Evolutionary conservation across 495 filamentous ascomycete species (phyloP).

Genomic region (Penicillium odoratum): DNA sequence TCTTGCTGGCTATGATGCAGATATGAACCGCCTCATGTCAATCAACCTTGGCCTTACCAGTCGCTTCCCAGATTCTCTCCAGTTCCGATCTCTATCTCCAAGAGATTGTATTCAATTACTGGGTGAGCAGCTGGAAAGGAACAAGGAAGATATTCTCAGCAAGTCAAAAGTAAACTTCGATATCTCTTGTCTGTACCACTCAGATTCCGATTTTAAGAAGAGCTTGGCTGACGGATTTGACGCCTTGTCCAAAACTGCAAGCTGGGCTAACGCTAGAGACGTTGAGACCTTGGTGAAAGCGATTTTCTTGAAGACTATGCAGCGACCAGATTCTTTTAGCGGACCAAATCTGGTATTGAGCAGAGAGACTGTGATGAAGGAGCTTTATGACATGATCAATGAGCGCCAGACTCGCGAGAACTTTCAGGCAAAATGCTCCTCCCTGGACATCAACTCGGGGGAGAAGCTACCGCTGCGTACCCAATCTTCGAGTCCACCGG

Average conservation of each 20-base stretch:
- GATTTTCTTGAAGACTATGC: constrained; percentile 49
- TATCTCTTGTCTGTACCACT: constrained; percentile 34
- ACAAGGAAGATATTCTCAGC: constrained; percentile 18
- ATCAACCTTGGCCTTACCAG: constrained; percentile 52
- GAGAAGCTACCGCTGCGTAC: constrained; percentile 3
- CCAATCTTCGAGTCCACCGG: background rate
- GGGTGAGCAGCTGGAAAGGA: constrained; percentile 19
- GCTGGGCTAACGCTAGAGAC: constrained; percentile 71
- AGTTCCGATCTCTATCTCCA: constrained; percentile 42
- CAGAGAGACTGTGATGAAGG: constrained; percentile 35
- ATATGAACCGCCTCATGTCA: constrained; percentile 69
- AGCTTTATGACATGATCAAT: constrained; percentile 43
- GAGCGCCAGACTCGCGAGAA: constrained; percentile 29
- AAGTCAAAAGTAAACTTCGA: constrained; percentile 33
- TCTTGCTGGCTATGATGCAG: constrained; percentile 66
- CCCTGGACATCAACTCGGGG: background rate
- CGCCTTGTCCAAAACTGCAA: constrained; percentile 42
- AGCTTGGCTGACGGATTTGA: constrained; percentile 39
- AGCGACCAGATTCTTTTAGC: constrained; percentile 8
- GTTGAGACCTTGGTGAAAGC: constrained; percentile 56
- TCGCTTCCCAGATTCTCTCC: constrained; percentile 51
- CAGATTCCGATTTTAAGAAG: constrained; percentile 13
- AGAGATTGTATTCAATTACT: constrained; percentile 45
- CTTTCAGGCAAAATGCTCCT: background rate
- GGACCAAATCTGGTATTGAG: constrained; percentile 24